Base-by-base conservation (phyloP, 768 basidiomycete species). In the Leucogyrophana mollusca region DNA sequence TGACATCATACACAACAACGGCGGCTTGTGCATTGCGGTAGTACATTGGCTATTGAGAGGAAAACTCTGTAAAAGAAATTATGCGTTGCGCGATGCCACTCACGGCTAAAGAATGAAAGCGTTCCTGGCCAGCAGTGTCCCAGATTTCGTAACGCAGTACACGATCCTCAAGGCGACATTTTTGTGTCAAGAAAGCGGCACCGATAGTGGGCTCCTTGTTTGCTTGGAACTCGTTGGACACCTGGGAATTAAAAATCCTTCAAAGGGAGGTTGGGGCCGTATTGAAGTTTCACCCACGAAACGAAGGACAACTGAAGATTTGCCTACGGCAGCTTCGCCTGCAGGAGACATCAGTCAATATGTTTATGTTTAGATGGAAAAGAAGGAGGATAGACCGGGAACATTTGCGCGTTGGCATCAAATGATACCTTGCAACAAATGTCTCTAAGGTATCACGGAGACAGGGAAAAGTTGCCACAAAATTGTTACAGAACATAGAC, bases 201-300 rank as follows among this genome's bases (percentile, higher is more conserved):
- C 94, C 95, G 59, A 99, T 98, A 20, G 95, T 99, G 9, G 95
- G 95, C 60, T 96, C 94, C 68, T 97, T 98, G 79, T 98, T 97
- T 50, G 91, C 84, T 69, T 97, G 94, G 68, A 98, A 99, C 67
- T 99, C 95, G 72, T 98, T 93, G 64, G 88, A 88, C 43, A 93
- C 90, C 90, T 93, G 47, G 7, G 11, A 34, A 27, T 21, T 34
- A 40, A 20, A 37, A 35, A 2, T 39, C 13, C 46, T 39, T 20
- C 20, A 17, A 24, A 24, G 17, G 43, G 18, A 4, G 43, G 23
- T 24, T 34, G 22, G 25, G 30, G 10, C 17, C 16, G 23, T 6
- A 33, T 16, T 23, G 33, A 42, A 40, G 25, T 41, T 41, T 20
- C 34, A 73, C 88, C 56, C 66, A 96, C 94, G 68, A 99, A 99